A percentile compares a stretch with the other conserved stretches of the same genome.
These are phyloP conservation scores for Naganishia sp. DNA, from an alignment of 1,284 basidiomycete genomes.

Conservation along the genomic window DNA sequence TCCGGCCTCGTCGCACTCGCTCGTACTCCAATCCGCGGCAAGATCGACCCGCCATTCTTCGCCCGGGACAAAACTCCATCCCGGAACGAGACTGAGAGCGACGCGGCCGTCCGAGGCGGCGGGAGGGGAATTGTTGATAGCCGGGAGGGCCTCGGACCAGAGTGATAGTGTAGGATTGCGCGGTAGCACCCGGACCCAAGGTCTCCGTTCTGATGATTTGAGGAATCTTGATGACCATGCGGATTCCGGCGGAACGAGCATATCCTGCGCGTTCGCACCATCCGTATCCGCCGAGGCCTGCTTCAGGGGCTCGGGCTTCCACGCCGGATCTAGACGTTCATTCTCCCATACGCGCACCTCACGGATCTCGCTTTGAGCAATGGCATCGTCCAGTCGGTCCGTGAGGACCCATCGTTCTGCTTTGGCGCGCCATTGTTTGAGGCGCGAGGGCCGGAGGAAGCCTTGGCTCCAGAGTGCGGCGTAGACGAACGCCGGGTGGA, in stretches of 20 bases:
- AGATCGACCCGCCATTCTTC: slow-evolving; percentile 54
- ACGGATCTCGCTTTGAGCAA: slow-evolving; percentile 40
- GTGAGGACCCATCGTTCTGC: slow-evolving; percentile 44
- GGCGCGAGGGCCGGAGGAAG: slow-evolving; percentile 31
- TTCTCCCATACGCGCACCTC: slow-evolving; percentile 53
- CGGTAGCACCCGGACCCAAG: slow-evolving; percentile 42
- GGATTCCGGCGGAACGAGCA: slow-evolving; percentile 32
- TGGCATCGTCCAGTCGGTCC: slow-evolving; percentile 45
- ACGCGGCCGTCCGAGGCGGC: slow-evolving; percentile 33
- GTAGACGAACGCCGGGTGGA: slow-evolving; percentile 50
- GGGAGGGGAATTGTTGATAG: slow-evolving; percentile 7
- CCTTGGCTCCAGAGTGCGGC: slow-evolving; percentile 18
- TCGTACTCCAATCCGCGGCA: slow-evolving; percentile 47
- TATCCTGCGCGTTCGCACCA: neutral
- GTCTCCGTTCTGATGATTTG: slow-evolving; percentile 45
- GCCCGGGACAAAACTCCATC: slow-evolving; percentile 49
- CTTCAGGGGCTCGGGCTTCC: slow-evolving; percentile 9
- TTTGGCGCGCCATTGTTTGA: slow-evolving; percentile 34
- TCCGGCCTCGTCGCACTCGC: slow-evolving; percentile 48
- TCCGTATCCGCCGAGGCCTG: slow-evolving; percentile 1
- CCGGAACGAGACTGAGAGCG: slow-evolving; percentile 45
- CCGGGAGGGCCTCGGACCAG: slow-evolving; percentile 37
- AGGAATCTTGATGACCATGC: slow-evolving; percentile 43
- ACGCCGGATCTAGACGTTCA: slow-evolving; percentile 49
- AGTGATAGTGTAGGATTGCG: slow-evolving; percentile 37